phyloP scores from a whole-genome alignment of 148 eudicot genomes.

The Talinum fruticosum region DNA sequence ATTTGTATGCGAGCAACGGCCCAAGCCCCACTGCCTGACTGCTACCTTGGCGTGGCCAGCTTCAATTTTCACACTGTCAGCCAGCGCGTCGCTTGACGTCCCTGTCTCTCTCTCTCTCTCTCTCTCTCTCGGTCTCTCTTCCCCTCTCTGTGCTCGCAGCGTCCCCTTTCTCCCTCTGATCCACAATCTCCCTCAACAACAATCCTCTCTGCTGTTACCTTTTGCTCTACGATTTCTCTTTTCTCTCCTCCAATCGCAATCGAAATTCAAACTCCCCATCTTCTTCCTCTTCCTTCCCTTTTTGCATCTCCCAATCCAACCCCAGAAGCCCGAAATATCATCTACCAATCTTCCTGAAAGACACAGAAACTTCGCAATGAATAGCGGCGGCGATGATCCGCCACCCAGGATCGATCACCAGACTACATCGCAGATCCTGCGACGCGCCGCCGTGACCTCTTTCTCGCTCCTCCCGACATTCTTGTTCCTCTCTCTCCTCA shows the following conservation, averaged over 20 bases:
- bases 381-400: constrained; percentile 25
- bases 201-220: too few species aligned
- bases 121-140: background rate
- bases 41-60: background rate
- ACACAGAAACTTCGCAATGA: constrained; percentile 7
- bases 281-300: background rate
- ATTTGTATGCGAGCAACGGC: background rate
- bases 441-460: constrained; percentile 35
- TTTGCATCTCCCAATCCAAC: too few species aligned
- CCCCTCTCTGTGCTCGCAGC: too few species aligned
- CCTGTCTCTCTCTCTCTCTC: background rate
- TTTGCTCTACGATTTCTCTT: background rate
- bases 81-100: background rate
- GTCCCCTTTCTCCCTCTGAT: too few species aligned
- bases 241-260: background rate
- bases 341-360: too few species aligned
- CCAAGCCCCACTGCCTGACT: background rate
- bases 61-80: background rate
- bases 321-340: background rate
- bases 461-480: constrained; percentile 48
- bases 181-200: background rate
- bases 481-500: constrained; percentile 53
- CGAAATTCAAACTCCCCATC: too few species aligned
- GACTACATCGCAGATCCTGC: constrained; percentile 47
- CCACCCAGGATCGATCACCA: constrained; percentile 25